Base-by-base conservation (phyloP, 768 basidiomycete species). In the Lactarius pseudohatsudake region DNA sequence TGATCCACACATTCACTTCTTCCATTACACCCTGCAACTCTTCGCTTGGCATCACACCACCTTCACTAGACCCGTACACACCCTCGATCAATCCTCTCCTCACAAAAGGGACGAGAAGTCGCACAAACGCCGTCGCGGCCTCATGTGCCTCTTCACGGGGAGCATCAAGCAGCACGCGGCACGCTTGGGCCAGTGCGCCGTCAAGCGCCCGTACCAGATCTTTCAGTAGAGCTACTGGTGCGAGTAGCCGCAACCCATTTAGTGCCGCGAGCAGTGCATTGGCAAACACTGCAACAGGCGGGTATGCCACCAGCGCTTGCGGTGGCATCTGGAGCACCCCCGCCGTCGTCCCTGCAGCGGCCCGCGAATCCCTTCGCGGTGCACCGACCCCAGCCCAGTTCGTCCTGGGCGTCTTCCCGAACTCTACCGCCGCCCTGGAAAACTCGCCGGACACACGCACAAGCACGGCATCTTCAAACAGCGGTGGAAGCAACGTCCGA, bases 221-320 rank as follows among this genome's bases (percentile, higher is more conserved):
- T 0, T 72, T 70, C 56, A 86, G 72, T n/a, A 90, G 80, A 13
- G 79, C 80, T 15, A 84, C 77, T 2, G 94, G 93, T 3, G 91
- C 90, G 15, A 96, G 84, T 13, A 94, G 80, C 3, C 96, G 88
- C 26, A 98, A 79, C 2, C 86, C 82, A 75, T 98, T 98, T 54
- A 98, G 78, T 1, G 88, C 81, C 6, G 84, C 81, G 4, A 95
- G 79, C 28, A 94, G 76, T 3, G 86, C 82, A 72, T 98, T 97
- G 50, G 88, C 82, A 65, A 85, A 82, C 1, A 67, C 43, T 28
- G 92, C 94, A 2, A 96, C 79, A 0, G 90, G 88, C 2, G 91
- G 87, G 72, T 89, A 94, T 2, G 88, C 82, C 0, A 87, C 82
- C 43, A 96, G 79, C 54, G 87, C 77, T 34, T 86, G 83, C 0